These are phyloP conservation scores for Elaphomyces granulatus DNA, from an alignment of 495 filamentous ascomycete species.

Conservation along the genomic window DNA sequence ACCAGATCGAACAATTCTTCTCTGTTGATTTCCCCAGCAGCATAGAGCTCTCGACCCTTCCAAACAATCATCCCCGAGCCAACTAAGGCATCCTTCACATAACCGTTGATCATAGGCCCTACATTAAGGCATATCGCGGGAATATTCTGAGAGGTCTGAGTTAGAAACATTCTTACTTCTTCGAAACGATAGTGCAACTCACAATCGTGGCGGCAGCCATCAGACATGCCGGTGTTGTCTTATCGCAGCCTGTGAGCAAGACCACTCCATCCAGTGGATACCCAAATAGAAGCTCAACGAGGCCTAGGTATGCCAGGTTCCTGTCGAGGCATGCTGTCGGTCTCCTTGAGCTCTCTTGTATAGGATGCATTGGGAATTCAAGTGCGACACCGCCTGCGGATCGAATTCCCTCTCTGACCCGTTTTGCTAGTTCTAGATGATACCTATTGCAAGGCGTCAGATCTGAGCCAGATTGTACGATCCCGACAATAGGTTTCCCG, in stretches of 20 bases:
- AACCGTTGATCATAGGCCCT: constrained; percentile 42
- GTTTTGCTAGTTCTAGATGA: constrained; percentile 37
- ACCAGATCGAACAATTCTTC: constrained; percentile 36
- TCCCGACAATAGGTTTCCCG: constrained; percentile 42
- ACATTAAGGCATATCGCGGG: constrained; percentile 42
- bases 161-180: background rate
- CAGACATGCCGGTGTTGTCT: constrained; percentile 39
- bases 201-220: constrained; percentile 45
- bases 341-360: constrained; percentile 36
- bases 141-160: constrained; percentile 26
- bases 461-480: constrained; percentile 41
- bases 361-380: constrained; percentile 43
- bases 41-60: constrained; percentile 38
- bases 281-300: constrained; percentile 37
- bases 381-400: constrained; percentile 40
- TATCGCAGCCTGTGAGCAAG: constrained; percentile 43
- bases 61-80: constrained; percentile 37
- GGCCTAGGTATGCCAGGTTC: constrained; percentile 36
- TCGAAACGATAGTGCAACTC: constrained; percentile 8
- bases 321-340: constrained; percentile 40
- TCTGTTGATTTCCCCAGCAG: constrained; percentile 35
- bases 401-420: constrained; percentile 39
- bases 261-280: constrained; percentile 43
- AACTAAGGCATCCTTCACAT: constrained; percentile 26
- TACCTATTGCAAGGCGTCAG: constrained; percentile 40